Evolutionary conservation across 495 filamentous ascomycete species (phyloP).

Genomic region (Amphirosellinia nigrospora): DNA sequence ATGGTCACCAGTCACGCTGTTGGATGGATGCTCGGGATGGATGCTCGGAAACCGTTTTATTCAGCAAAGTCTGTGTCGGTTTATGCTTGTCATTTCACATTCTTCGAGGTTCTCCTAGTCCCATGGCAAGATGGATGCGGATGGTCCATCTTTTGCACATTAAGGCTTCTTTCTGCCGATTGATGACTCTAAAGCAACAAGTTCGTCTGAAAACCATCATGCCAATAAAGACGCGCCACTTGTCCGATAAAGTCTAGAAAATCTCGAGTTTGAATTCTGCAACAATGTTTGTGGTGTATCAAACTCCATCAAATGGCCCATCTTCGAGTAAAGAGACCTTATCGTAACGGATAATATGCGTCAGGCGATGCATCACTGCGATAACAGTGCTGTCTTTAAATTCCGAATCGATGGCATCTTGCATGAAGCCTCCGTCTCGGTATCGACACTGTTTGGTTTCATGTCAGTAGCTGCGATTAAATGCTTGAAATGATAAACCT

Average conservation of each 20-base stretch:
- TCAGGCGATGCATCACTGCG: not conserved
- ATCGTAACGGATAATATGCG: not conserved
- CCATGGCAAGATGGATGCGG: conserved; percentile 14
- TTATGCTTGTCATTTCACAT: conserved; percentile 15
- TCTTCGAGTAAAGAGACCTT: not conserved
- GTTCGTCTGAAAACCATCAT: not conserved
- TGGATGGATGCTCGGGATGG: too few species aligned
- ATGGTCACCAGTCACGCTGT: conserved; percentile 14
- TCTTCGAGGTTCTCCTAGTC: conserved; percentile 14
- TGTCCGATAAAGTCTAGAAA: not conserved
- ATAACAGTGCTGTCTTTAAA: not conserved
- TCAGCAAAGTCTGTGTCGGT: conserved; percentile 15
- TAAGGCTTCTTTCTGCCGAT: conserved; percentile 8
- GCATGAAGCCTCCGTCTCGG: not conserved
- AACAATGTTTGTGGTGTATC: not conserved
- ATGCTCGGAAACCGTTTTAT: conserved; percentile 15
- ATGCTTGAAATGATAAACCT: not conserved
- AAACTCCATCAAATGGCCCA: not conserved
- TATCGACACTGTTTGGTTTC: not conserved
- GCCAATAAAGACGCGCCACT: not conserved
- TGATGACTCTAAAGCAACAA: conserved; percentile 8
- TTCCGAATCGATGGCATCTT: not conserved
- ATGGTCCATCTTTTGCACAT: conserved; percentile 15
- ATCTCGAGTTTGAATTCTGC: not conserved
- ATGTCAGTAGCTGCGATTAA: not conserved